Percentiles rank a stretch among this genome's conserved stretches.
Evolutionary conservation across 768 basidiomycete species (phyloP).

Genomic region (Heimioporus sp.): DNA sequence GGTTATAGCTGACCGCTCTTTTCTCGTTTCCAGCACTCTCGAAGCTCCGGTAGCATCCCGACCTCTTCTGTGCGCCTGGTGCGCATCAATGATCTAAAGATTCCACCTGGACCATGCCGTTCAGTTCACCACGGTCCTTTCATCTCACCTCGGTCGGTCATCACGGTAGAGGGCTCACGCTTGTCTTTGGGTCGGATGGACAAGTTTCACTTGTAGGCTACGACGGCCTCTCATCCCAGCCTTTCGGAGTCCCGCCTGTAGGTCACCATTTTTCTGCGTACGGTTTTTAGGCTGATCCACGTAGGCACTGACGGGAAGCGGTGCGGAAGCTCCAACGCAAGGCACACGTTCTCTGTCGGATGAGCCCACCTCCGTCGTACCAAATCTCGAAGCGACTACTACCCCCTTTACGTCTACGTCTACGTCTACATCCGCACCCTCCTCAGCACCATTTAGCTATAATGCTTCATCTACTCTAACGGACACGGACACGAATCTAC

Average conservation of each 20-base stretch:
- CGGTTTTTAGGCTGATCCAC: background rate
- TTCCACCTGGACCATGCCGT: constrained; percentile 18
- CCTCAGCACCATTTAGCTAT: constrained; percentile 5
- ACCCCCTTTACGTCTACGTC: background rate
- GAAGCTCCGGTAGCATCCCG: constrained; percentile 16
- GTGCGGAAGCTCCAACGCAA: background rate
- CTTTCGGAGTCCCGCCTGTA: constrained; percentile 1
- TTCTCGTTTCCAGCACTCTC: constrained; percentile 1
- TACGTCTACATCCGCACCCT: background rate
- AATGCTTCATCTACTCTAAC: constrained; percentile 3
- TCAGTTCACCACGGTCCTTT: constrained; percentile 7
- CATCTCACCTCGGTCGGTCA: constrained; percentile 11
- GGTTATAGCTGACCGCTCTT: background rate
- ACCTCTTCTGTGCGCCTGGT: constrained; percentile 24
- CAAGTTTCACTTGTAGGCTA: constrained; percentile 27
- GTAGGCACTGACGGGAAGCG: constrained; percentile 8
- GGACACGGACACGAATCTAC: constrained; percentile 19
- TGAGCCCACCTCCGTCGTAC: constrained; percentile 3
- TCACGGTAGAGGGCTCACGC: constrained; percentile 19
- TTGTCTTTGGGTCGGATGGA: constrained; percentile 26
- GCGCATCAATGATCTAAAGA: constrained; percentile 25
- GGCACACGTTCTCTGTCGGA: constrained; percentile 1
- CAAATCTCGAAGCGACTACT: constrained; percentile 22
- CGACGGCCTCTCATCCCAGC: constrained; percentile 5
- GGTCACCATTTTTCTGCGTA: background rate